These are phyloP conservation scores for Neurospora discreta DNA, from an alignment of 495 filamentous ascomycete genomes.

Conservation along the genomic window DNA sequence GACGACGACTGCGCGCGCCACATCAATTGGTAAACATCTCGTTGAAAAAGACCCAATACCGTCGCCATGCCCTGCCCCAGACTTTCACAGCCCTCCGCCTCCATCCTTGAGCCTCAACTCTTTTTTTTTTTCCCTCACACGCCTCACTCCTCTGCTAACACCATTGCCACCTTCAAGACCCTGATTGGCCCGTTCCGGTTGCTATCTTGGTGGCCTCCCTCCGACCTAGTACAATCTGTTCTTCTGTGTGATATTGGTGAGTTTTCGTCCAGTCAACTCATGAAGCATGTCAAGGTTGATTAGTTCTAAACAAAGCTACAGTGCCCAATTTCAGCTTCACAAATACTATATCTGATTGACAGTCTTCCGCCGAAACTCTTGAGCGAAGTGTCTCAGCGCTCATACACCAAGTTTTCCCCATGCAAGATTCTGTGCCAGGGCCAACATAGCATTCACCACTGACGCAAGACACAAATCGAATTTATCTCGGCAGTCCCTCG, in stretches of 20 bases:
- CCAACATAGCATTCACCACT: not conserved
- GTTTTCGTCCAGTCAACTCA: slow-evolving; percentile 26
- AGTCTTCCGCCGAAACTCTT: not conserved
- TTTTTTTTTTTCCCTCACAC: not conserved
- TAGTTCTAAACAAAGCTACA: not conserved
- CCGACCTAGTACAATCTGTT: slow-evolving; percentile 1
- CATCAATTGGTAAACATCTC: not conserved
- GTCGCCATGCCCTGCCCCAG: slow-evolving; percentile 23
- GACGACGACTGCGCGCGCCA: not conserved
- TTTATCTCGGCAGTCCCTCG: slow-evolving; percentile 18
- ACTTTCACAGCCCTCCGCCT: slow-evolving; percentile 8
- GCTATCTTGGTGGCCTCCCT: slow-evolving; percentile 7
- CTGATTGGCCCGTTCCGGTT: slow-evolving; percentile 19
- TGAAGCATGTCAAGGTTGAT: not conserved
- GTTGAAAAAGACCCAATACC: not conserved
- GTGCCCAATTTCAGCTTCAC: not conserved
- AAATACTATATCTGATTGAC: not conserved
- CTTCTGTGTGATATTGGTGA: slow-evolving; percentile 43
- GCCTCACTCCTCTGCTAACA: slow-evolving; percentile 8
- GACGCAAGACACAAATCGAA: slow-evolving; percentile 11
- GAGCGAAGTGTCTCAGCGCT: not conserved
- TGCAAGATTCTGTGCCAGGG: not conserved
- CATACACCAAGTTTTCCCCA: not conserved
- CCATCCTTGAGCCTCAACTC: slow-evolving; percentile 20
- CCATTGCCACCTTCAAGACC: slow-evolving; percentile 1